A percentile compares a stretch with the other conserved stretches of the same genome.
These are phyloP conservation scores for Naganishia albida DNA, from an alignment of 1,284 basidiomycete species.

Conservation along the genomic window DNA sequence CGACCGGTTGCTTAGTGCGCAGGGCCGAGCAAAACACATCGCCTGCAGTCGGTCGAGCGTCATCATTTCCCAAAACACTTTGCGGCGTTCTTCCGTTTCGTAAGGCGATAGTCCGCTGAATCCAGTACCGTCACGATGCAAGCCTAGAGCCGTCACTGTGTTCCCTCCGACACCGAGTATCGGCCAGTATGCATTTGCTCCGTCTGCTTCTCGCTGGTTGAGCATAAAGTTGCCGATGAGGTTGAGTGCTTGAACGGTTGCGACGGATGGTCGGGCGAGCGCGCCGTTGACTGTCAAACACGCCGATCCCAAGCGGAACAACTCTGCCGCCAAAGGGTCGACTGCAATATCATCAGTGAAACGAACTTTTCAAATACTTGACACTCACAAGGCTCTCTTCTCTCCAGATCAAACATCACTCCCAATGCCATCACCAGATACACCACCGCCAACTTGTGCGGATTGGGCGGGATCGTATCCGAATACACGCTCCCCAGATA, in stretches of 20 bases:
- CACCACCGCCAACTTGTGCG: conserved; percentile 53
- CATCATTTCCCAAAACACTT: conserved; percentile 53
- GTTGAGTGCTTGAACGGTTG: conserved; percentile 50
- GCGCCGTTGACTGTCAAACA: conserved; percentile 45
- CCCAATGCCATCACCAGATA: conserved; percentile 52
- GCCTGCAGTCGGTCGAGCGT: conserved; percentile 51
- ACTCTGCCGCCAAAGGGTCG: conserved; percentile 43
- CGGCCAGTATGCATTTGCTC: conserved; percentile 53
- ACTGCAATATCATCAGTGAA: conserved; percentile 35
- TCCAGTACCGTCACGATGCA: conserved; percentile 50
- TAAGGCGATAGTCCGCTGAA: conserved; percentile 47
- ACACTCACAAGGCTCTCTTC: conserved; percentile 45
- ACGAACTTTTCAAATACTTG: conserved; percentile 1
- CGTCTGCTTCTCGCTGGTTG: conserved; percentile 49
- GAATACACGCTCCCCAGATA: conserved; percentile 50
- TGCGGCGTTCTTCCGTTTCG: conserved; percentile 49
- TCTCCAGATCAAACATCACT: conserved; percentile 49
- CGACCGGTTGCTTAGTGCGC: conserved; percentile 42
- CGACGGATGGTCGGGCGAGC: conserved; percentile 46
- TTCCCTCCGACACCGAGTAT: conserved; percentile 50
- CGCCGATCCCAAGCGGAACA: conserved; percentile 47
- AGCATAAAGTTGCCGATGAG: conserved; percentile 51
- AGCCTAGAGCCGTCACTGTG: conserved; percentile 44
- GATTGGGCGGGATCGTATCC: conserved; percentile 38
- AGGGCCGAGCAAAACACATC: conserved; percentile 50